Percentiles rank a stretch among this genome's conserved stretches.
phyloP scores from a whole-genome alignment of 768 basidiomycete genomes.

The Collybiopsis confluens region DNA sequence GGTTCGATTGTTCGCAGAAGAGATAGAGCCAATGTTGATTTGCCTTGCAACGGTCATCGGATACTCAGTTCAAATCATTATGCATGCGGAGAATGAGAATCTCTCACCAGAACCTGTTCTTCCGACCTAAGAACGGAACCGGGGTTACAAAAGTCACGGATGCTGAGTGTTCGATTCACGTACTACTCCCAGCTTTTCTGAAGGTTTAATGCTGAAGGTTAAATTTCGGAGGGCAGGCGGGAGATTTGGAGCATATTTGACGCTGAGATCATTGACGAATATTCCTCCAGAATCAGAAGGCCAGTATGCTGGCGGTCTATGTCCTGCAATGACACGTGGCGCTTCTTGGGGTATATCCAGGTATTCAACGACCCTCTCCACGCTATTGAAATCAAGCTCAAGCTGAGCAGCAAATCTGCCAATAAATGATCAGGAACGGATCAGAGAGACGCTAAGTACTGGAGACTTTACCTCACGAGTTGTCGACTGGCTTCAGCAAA shows the following conservation, averaged over 20 bases:
- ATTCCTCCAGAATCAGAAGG: conserved; percentile 58
- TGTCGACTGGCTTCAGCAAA: conserved; percentile 68
- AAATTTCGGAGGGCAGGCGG: conserved; percentile 55
- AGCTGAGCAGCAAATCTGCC: conserved; percentile 61
- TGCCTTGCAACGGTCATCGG: conserved; percentile 29
- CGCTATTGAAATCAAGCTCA: conserved; percentile 71
- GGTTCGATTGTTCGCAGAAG: conserved; percentile 64
- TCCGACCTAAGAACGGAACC: conserved; percentile 42
- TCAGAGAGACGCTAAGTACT: not conserved
- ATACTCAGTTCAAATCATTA: too few species aligned
- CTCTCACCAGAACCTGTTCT: conserved; percentile 59
- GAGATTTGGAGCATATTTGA: conserved; percentile 60
- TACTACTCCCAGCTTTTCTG: conserved; percentile 69
- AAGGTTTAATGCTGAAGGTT: conserved; percentile 54
- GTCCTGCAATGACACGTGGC: conserved; percentile 49
- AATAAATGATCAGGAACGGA: not conserved
- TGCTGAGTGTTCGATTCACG: conserved; percentile 16
- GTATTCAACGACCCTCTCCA: conserved; percentile 72
- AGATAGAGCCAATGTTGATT: conserved; percentile 54
- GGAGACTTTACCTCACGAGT: conserved; percentile 44
- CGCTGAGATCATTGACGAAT: conserved; percentile 51
- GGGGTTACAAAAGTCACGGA: not conserved
- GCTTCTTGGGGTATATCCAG: conserved; percentile 66
- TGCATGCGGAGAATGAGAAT: not conserved
- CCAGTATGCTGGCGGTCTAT: conserved; percentile 70